phyloP scores from a whole-genome alignment of 306 rosid species.

The Macrotyloma uniflorum region DNA sequence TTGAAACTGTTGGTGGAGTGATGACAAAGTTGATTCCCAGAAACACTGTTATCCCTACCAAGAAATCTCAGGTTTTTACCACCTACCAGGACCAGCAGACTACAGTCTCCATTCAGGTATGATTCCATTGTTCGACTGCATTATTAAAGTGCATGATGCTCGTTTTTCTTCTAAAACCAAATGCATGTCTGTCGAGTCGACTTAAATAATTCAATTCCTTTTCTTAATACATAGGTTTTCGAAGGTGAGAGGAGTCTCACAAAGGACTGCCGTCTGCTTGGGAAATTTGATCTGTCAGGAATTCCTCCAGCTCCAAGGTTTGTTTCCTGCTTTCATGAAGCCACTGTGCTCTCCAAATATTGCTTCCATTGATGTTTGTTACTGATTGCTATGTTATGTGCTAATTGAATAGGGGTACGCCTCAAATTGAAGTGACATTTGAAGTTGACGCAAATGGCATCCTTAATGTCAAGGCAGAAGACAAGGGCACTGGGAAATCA shows the following conservation, averaged over 20 bases:
- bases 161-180: not conserved
- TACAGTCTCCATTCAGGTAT: slow-evolving; percentile 96
- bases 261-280: slow-evolving; percentile 96
- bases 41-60: slow-evolving; percentile 96
- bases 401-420: slow-evolving; percentile 79
- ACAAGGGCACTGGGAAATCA: slow-evolving; percentile 96
- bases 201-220: not conserved
- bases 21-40: slow-evolving; percentile 99
- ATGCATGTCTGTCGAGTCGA: not conserved
- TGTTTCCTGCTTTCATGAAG: slow-evolving; percentile 15
- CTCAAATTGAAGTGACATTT: slow-evolving; percentile 98
- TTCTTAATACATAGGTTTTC: slow-evolving; percentile 58
- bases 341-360: not conserved
- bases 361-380: not conserved
- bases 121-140: not conserved
- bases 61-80: slow-evolving; percentile 98
- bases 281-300: slow-evolving; percentile 87
- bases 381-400: slow-evolving; percentile 15
- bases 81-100: slow-evolving; percentile 99
- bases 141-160: not conserved
- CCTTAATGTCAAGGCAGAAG: slow-evolving; percentile 93
- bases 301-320: slow-evolving; percentile 99
- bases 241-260: slow-evolving; percentile 99
- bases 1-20: slow-evolving; percentile 99
- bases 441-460: slow-evolving; percentile 99